A percentile compares a stretch with the other conserved stretches of the same genome.
Evolutionary conservation across 257 asterid genomes (phyloP).

Genomic region (Osmanthus fragrans): DNA sequence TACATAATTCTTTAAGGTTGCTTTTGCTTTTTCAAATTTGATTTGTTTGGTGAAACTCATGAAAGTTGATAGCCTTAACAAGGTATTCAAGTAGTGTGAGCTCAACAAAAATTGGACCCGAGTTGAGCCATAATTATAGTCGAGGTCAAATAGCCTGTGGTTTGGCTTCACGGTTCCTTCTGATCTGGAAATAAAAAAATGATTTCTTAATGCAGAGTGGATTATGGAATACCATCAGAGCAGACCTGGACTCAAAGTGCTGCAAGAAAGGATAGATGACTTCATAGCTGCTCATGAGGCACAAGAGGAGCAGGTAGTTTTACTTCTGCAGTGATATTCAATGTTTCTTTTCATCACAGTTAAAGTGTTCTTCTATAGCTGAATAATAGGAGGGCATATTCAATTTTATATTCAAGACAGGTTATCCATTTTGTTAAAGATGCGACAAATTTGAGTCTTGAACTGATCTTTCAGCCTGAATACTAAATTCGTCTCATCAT

Average conservation of each 20-base stretch:
- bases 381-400: not conserved
- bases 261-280: slow-evolving; percentile 87
- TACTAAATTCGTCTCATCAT: not conserved
- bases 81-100: slow-evolving; percentile 6
- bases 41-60: not conserved
- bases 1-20: slow-evolving; percentile 1
- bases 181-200: not conserved
- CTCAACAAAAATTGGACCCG: not conserved
- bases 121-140: not conserved
- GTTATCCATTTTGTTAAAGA: not conserved
- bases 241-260: slow-evolving; percentile 71
- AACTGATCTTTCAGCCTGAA: not conserved
- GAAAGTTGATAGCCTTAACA: not conserved
- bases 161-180: not conserved
- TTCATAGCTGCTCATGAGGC: slow-evolving; percentile 78
- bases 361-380: not conserved
- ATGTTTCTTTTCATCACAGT: not conserved
- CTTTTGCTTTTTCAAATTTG: slow-evolving; percentile 4
- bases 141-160: not conserved
- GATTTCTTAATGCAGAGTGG: slow-evolving; percentile 65
- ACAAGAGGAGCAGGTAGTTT: slow-evolving; percentile 65
- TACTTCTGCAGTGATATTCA: not conserved
- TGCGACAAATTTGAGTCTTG: not conserved
- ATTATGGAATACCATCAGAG: slow-evolving; percentile 61
- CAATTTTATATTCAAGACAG: not conserved